These are phyloP conservation scores for Allomyces javanicus DNA, from an alignment of 192 early-diverging fungal species.

Conservation along the genomic window DNA sequence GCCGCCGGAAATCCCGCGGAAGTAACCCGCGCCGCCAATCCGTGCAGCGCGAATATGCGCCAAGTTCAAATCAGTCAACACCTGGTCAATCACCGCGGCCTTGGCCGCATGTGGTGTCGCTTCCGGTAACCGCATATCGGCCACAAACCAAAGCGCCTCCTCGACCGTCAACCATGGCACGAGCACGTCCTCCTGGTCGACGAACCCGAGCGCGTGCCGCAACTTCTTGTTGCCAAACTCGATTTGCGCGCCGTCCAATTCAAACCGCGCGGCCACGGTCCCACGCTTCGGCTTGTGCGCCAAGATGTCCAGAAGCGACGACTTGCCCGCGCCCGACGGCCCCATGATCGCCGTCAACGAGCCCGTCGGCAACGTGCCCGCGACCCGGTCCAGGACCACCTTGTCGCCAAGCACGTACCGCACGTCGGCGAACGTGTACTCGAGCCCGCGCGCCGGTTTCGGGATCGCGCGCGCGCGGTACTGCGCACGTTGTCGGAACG, in stretches of 20 bases:
- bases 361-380: constrained; percentile 50
- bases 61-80: constrained; percentile 1
- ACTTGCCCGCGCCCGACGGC: constrained; percentile 78
- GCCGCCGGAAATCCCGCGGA: constrained; percentile 45
- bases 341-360: constrained; percentile 79
- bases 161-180: constrained; percentile 69
- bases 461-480: constrained; percentile 5
- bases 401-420: constrained; percentile 23
- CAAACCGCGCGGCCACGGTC: constrained; percentile 19
- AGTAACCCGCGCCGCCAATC: constrained; percentile 30
- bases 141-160: constrained; percentile 77
- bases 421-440: constrained; percentile 13
- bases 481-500: constrained; percentile 5
- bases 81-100: constrained; percentile 24
- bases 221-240: constrained; percentile 17
- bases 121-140: constrained; percentile 55
- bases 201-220: constrained; percentile 31
- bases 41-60: neutral
- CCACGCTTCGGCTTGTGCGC: constrained; percentile 19
- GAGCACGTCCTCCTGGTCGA: constrained; percentile 33
- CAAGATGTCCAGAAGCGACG: constrained; percentile 64
- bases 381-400: constrained; percentile 42
- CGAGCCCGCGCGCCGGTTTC: constrained; percentile 8
- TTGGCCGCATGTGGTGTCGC: constrained; percentile 29
- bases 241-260: constrained; percentile 30